Conservation (phyloP, 176 grass and related monocot species). For the Melocanna baccifera region DNA sequence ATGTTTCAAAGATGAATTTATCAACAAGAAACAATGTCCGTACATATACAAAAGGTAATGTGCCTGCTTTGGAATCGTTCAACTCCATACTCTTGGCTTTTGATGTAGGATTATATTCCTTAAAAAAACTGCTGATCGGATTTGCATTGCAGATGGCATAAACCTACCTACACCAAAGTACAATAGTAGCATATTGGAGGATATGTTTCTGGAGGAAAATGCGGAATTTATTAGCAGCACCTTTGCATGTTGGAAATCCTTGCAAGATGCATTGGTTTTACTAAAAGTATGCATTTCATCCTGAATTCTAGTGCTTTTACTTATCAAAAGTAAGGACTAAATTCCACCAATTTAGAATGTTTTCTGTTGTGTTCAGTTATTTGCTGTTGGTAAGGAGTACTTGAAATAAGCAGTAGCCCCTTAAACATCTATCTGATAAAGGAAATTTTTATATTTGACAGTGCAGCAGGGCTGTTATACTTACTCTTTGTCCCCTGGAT, state of each 20-base stretch:
- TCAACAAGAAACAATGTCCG: constrained; percentile 82
- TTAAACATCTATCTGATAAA: not conserved
- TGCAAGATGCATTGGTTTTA: constrained; percentile 78
- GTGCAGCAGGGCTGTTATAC: not conserved
- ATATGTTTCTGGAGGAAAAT: constrained; percentile 95
- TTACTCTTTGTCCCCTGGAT: not conserved
- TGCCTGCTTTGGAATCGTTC: constrained; percentile 6
- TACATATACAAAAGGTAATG: constrained; percentile 61
- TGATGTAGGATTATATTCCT: not conserved
- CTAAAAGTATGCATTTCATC: constrained; percentile 67
- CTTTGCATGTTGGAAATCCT: constrained; percentile 59
- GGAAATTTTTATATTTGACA: constrained; percentile 2
- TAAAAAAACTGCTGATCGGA: not conserved
- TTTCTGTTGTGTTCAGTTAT: constrained; percentile 5
- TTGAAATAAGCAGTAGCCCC: not conserved
- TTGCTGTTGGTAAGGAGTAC: no score
- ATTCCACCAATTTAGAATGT: not conserved
- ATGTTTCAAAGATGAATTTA: constrained; percentile 63
- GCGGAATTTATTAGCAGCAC: constrained; percentile 55
- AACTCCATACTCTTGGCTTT: not conserved
- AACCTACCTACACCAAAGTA: constrained; percentile 83
- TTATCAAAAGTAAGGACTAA: not conserved
- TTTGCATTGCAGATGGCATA: constrained; percentile 55
- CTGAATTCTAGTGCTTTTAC: not conserved
- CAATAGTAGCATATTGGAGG: constrained; percentile 87